Evolutionary conservation across 768 basidiomycete genomes (phyloP).

Genomic region (Tricholoma bakamatsutake): DNA sequence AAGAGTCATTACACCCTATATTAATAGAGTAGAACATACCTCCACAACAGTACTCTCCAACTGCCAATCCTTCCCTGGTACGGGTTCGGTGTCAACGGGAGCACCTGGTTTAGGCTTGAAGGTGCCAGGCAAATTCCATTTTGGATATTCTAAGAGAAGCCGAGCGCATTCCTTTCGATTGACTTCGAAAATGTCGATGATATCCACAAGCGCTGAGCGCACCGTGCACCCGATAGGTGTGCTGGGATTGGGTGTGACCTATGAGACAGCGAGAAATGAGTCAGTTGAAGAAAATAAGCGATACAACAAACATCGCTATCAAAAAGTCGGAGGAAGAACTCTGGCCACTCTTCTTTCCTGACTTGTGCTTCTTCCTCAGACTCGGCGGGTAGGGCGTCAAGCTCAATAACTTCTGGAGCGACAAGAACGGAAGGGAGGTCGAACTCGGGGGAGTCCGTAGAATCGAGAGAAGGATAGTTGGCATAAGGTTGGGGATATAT

Average conservation of each 20-base stretch:
- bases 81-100: slow-evolving; percentile 42
- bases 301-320: slow-evolving; percentile 41
- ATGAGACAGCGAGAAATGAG: background rate
- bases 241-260: slow-evolving; percentile 75
- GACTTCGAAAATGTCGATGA: slow-evolving; percentile 86
- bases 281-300: background rate
- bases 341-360: slow-evolving; percentile 81
- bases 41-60: slow-evolving; percentile 87
- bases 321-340: slow-evolving; percentile 64
- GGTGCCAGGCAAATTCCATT: slow-evolving; percentile 76
- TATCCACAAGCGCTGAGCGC: slow-evolving; percentile 67
- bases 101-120: slow-evolving; percentile 77
- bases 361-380: slow-evolving; percentile 65
- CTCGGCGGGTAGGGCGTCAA: slow-evolving; percentile 65
- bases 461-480: slow-evolving; percentile 38
- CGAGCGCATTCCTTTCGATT: slow-evolving; percentile 95
- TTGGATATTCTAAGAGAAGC: slow-evolving; percentile 78
- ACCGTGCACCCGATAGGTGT: slow-evolving; percentile 77
- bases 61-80: slow-evolving; percentile 71
- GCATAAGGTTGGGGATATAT: slow-evolving; percentile 65
- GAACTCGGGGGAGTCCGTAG: slow-evolving; percentile 41
- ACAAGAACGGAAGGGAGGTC: slow-evolving; percentile 76
- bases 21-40: slow-evolving; percentile 32
- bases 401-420: slow-evolving; percentile 82
- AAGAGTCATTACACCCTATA: slow-evolving; percentile 1